Base-by-base conservation (phyloP, 768 basidiomycete species). In the Leccinum uliginosum region DNA sequence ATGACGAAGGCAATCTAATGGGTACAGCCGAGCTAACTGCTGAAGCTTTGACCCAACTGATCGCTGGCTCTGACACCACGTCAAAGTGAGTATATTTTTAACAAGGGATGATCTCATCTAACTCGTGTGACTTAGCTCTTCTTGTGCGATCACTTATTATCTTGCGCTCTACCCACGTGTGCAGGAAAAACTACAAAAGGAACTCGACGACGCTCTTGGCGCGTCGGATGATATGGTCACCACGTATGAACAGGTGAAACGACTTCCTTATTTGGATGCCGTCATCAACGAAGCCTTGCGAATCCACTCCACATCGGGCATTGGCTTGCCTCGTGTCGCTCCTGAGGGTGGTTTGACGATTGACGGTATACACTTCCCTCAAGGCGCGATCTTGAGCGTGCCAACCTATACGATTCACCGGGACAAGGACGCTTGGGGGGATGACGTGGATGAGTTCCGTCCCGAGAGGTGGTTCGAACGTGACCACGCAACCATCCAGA, bases 21-120 rank as follows among this genome's bases (percentile, higher is more conserved):
- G 84, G 87, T 0, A 78, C 79, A 26, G 84, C 83, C 62, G 94
- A 96, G 67, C 73, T 97, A 55, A 96, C 92, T 1, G 93, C 93
- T 0, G 94, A 97, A 74, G 87, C 89, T 46, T 72, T 91, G 19
- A 93, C 92, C 1, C 83, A 93, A 49, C 79, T 94, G 17, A 93
- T 94, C 60, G 91, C 91, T 6, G 93, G 93, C 1, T 89, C 87
- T 4, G 93, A 97, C 65, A 97, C 93, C 1, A 96, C 94, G 0
- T 93, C 93, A 47, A 97, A 96, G 90, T 91, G 62, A 58, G 85
- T 44, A 35, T 38, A 19, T 47, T 49, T 9, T 14, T 14, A 4
- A 29, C 26, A 24, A 44, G 32, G 26, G 30, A 29, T 24, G 10
- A 21, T 38, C 43, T 51, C 43, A 34, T 30, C 54, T 54, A 23